A percentile compares a stretch with the other conserved stretches of the same genome.
These are phyloP conservation scores for Penicillium sp. DNA, from an alignment of 2,329 filamentous ascomycete genomes.

Conservation along the genomic window DNA sequence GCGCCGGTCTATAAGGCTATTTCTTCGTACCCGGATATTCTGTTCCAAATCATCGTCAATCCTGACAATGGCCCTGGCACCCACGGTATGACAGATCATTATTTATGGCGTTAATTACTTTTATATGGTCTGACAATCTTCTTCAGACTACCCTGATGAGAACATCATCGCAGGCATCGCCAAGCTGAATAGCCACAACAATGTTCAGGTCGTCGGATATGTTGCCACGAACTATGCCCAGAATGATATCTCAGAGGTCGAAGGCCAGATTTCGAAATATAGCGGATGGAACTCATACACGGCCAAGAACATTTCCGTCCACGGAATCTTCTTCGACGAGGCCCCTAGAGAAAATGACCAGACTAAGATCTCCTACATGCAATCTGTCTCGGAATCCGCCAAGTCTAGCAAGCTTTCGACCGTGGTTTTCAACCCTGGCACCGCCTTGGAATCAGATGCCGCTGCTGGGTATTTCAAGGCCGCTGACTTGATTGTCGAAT, in stretches of 20 bases:
- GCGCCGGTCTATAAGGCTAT: slow-evolving; percentile 27
- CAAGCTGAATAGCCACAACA: slow-evolving; percentile 42
- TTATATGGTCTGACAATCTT: not conserved
- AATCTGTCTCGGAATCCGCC: slow-evolving; percentile 18
- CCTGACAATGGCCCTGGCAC: slow-evolving; percentile 39
- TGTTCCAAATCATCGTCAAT: slow-evolving; percentile 37
- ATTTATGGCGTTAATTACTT: not conserved
- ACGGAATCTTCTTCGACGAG: slow-evolving; percentile 49
- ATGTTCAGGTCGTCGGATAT: slow-evolving; percentile 48
- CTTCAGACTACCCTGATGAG: slow-evolving; percentile 31
- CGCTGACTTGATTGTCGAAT: slow-evolving; percentile 25
- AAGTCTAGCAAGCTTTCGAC: slow-evolving; percentile 13
- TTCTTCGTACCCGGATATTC: slow-evolving; percentile 23
- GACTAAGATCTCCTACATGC: slow-evolving; percentile 25
- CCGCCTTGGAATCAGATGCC: slow-evolving; percentile 11
- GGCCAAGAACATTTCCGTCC: slow-evolving; percentile 32
- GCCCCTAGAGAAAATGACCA: slow-evolving; percentile 28
- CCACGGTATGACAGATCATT: slow-evolving; percentile 5
- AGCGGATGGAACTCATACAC: slow-evolving; percentile 37
- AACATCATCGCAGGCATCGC: slow-evolving; percentile 41
- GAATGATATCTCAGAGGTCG: slow-evolving; percentile 35
- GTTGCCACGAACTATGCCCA: slow-evolving; percentile 42
- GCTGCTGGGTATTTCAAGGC: slow-evolving; percentile 17
- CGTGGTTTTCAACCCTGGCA: slow-evolving; percentile 23
- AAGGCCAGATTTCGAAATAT: slow-evolving; percentile 42